A percentile compares a stretch with the other conserved stretches of the same genome.
Conservation (phyloP, 257 asterid species). For the Salvia splendens region DNA sequence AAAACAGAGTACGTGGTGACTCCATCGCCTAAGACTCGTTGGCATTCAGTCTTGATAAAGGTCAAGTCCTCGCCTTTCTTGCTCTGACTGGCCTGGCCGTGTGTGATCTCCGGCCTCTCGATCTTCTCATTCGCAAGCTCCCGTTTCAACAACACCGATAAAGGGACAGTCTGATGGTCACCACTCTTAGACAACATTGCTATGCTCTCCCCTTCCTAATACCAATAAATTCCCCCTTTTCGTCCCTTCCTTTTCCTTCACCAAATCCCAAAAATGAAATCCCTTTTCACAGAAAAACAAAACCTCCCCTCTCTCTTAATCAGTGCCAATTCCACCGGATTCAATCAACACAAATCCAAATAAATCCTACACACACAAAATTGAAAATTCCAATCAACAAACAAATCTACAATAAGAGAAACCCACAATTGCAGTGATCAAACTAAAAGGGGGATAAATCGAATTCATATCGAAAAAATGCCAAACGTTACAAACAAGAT, state of each 20-base stretch:
- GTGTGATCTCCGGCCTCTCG: slow-evolving; percentile 76
- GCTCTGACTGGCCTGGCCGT: slow-evolving; percentile 89
- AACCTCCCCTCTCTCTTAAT: slow-evolving; percentile 36
- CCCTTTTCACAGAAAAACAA: slow-evolving; percentile 36
- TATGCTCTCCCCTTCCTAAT: slow-evolving; percentile 36
- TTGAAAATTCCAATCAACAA: slow-evolving; percentile 8
- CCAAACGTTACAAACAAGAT: slow-evolving; percentile 38
- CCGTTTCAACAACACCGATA: slow-evolving; percentile 87
- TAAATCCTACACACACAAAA: slow-evolving; percentile 47
- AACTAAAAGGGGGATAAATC: slow-evolving; percentile 1
- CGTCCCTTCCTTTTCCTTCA: slow-evolving; percentile 19
- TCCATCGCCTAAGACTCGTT: slow-evolving; percentile 84
- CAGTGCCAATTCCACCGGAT: slow-evolving; percentile 29
- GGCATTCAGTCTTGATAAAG: slow-evolving; percentile 80
- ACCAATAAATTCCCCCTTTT: slow-evolving; percentile 26
- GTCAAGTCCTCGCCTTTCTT: slow-evolving; percentile 97
- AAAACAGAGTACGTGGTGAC: slow-evolving; percentile 86
- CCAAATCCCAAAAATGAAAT: slow-evolving; percentile 31
- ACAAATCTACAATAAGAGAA: slow-evolving; percentile 26
- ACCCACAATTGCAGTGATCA: slow-evolving; percentile 22
- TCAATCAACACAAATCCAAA: slow-evolving; percentile 50
- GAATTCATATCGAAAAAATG: slow-evolving; percentile 7
- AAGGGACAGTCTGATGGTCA: slow-evolving; percentile 88
- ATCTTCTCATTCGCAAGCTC: slow-evolving; percentile 94
- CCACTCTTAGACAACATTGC: slow-evolving; percentile 76